These are phyloP conservation scores for Ustanciosporium gigantosporum DNA, from an alignment of 1,284 basidiomycete genomes.

Conservation along the genomic window DNA sequence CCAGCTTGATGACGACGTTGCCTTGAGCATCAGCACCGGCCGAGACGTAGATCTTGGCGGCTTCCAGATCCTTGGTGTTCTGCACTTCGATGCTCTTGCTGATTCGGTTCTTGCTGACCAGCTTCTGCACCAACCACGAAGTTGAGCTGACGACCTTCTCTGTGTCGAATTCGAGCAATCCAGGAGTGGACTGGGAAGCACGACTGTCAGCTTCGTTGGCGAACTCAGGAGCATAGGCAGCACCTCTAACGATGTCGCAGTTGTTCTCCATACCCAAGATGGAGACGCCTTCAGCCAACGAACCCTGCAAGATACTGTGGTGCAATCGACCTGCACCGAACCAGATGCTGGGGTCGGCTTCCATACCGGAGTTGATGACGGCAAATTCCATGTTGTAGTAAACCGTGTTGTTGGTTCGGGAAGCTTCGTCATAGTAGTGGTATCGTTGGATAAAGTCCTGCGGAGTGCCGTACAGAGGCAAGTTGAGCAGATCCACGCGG, in stretches of 20 bases:
- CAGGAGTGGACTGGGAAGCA: slow-evolving; percentile 67
- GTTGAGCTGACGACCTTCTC: slow-evolving; percentile 64
- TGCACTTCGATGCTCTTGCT: slow-evolving; percentile 14
- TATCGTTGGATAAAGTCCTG: slow-evolving; percentile 23
- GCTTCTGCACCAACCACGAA: slow-evolving; percentile 72
- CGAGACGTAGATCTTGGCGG: slow-evolving; percentile 19
- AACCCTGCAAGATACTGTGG: slow-evolving; percentile 66
- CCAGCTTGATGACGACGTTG: slow-evolving; percentile 28
- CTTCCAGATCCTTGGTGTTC: slow-evolving; percentile 22
- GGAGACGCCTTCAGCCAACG: slow-evolving; percentile 70
- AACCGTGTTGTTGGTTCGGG: slow-evolving; percentile 35
- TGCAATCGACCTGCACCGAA: slow-evolving; percentile 67
- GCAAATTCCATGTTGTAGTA: slow-evolving; percentile 70
- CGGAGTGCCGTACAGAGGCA: slow-evolving; percentile 31
- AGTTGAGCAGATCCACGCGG: slow-evolving; percentile 34
- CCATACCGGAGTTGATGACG: slow-evolving; percentile 66
- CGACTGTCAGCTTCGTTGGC: slow-evolving; percentile 60
- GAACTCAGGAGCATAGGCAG: slow-evolving; percentile 71
- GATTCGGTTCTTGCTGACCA: slow-evolving; percentile 35
- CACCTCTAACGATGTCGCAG: slow-evolving; percentile 68
- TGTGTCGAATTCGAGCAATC: slow-evolving; percentile 69
- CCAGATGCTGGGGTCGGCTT: slow-evolving; percentile 65
- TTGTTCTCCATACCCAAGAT: slow-evolving; percentile 74
- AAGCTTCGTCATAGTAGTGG: slow-evolving; percentile 34
- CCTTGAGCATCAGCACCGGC: slow-evolving; percentile 20